A percentile compares a stretch with the other conserved stretches of the same genome.
Conservation (phyloP, 768 basidiomycete species). For the Goffeauzyma gilvescens region DNA sequence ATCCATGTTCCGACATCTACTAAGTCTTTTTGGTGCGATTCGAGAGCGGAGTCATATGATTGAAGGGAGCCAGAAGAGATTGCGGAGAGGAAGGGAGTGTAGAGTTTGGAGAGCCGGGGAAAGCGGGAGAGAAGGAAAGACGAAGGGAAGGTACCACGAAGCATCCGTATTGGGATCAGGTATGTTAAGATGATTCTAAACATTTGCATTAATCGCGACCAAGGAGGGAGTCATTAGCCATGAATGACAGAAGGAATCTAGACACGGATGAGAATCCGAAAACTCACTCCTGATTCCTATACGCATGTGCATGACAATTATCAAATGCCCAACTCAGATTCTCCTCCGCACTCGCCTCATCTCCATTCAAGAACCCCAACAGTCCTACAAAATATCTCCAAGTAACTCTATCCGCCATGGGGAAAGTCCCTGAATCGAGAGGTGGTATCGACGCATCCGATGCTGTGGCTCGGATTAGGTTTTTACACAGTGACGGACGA, state of each 20-base stretch:
- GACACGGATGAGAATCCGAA: slow-evolving; percentile 6
- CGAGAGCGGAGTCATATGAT: slow-evolving; percentile 59
- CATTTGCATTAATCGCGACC: not conserved
- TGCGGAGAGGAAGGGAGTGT: slow-evolving; percentile 59
- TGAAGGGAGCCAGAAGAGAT: slow-evolving; percentile 58
- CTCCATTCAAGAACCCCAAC: slow-evolving; percentile 81
- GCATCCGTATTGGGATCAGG: slow-evolving; percentile 69
- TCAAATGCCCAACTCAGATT: slow-evolving; percentile 74
- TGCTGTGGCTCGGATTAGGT: slow-evolving; percentile 70
- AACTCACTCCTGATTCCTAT: slow-evolving; percentile 63
- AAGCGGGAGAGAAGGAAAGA: slow-evolving; percentile 49
- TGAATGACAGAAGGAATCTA: not conserved
- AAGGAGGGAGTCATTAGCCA: not conserved
- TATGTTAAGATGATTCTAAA: slow-evolving; percentile 72
- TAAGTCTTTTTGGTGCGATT: slow-evolving; percentile 48
- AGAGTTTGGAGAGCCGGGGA: slow-evolving; percentile 53
- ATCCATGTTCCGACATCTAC: slow-evolving; percentile 76
- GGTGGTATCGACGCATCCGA: slow-evolving; percentile 72
- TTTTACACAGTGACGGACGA: slow-evolving; percentile 76
- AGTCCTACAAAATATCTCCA: slow-evolving; percentile 89
- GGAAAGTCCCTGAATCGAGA: slow-evolving; percentile 50
- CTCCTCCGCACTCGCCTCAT: slow-evolving; percentile 65
- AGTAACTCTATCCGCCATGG: slow-evolving; percentile 77
- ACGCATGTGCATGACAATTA: slow-evolving; percentile 51
- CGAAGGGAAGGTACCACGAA: slow-evolving; percentile 73